Evolutionary conservation across 306 rosid species (phyloP), one percentile per base, ranked within the genome.

Genomic region (Castanea sativa): DNA sequence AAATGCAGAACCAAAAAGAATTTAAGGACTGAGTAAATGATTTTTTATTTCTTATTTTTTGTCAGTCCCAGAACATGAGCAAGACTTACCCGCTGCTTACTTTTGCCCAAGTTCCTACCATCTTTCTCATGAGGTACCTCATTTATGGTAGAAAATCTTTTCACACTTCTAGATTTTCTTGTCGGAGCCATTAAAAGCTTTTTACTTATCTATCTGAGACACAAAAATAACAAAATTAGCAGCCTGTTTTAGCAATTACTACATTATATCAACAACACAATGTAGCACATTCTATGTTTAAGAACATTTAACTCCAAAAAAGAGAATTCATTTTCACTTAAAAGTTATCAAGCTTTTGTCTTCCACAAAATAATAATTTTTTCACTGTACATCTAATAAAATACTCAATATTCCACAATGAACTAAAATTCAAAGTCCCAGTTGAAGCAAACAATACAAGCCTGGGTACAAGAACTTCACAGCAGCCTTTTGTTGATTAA

Each of bases 121-220:
- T 83, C 91, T 76, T 87, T 86, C 84, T 85, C 90, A 2, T 90
- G 92, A 52, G 94, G 88, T 73, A 77, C 71, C 20, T 85, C 92
- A 71, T 83, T 85, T 73, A 85, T 5, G 84, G 45, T 76, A 52
- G 87, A 60, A 78, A 84, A 78, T 68, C 90, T 82, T 82, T 85
- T 91, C 73, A 82, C 80, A 69, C 83, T 73, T 76, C 86, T 87
- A 18, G 88, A 63, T 73, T 89, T 89, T 84, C 82, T 91, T 43
- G 88, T 60, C 2, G 97, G 97, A 5, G 97, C 93, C 97, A 90
- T 92, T 25, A 71, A 82, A 43, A 14, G 60, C 72, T 72, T 59
- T 35, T 10, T 18, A 67, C 2, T 63, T 77, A 49, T 35, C 74
- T 73, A 68, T 75, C 89, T 83, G 93, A 78, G 76, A 59, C 68